Evolutionary conservation across 108 stramenopile genomes (phyloP), one percentile per base, ranked within the genome.

Genomic region (Cylindrotheca fusiformis): DNA sequence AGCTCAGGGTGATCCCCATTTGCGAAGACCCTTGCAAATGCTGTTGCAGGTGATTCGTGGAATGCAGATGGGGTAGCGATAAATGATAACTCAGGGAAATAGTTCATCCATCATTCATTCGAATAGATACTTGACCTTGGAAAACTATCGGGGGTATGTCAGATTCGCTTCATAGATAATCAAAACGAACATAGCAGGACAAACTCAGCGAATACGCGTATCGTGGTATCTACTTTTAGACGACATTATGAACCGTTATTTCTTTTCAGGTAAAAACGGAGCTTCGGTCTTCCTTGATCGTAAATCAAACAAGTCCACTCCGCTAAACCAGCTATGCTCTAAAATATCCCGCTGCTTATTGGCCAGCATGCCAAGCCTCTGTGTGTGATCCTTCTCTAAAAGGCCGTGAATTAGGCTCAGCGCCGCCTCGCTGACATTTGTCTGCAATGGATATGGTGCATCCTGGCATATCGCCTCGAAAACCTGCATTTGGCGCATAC

Each of bases 401-500:
- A 87, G 66, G 10, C 71, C 68, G 30, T 73, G 68, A 14, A 92
- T 73, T 18, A 88, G 44, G 8, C 81, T 72, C 63, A 71, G 55
- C 48, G 53, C 48, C 36, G 18, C 54, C n/a, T 52, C 78, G 72
- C 63, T 78, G 5, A 30, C 26, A 5, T 18, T n/a, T 6, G 36
- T 41, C 85, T 27, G 67, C 44, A 36, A 74, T 6, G 57, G 48
- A 29, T 56, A 32, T 21, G 57, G 67, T 4, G 32, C 24, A 23
- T 88, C 85, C 6, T 80, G 57, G 18, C 85, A 78, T 46, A 97
- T 94, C 36, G 81, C 66, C 60, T 87, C 82, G 70, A 87, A 95
- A 47, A 97, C 75, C 1, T 70, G 68, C 50, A 89, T 68, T 59
- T 94, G 93, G 52, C 93, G 91, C 60, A 87, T 55, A 73, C 78